Evolutionary conservation across 2,329 filamentous ascomycete genomes (phyloP), one percentile per base, ranked within the genome.

Genomic region (Fusarium mexicanum): DNA sequence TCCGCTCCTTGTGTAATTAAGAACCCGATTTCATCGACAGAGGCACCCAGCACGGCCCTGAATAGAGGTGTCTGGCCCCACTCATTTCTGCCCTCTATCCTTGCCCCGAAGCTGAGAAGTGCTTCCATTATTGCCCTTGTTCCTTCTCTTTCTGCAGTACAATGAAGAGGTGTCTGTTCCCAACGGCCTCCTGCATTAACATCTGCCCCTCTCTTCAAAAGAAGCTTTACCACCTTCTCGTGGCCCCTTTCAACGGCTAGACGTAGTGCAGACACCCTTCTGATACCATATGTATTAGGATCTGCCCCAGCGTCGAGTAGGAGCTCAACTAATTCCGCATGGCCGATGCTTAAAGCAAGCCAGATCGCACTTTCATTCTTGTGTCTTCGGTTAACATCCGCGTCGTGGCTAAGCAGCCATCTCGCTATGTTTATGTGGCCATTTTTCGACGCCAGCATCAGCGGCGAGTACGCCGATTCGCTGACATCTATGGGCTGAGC

Each of bases 151-250:
- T 0, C 0, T n/a, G 38, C 38, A 14, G 46, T 18, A 29, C 1
- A 0, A 29, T 53, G 40, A 7, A 66, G n/a, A 5, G 35, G 18
- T 10, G 18, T 6, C 26, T 6, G 0, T 12, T 0, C 0, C 3
- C 2, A 1, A 13, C 0, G 0, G 5, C 1, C 0, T 11, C 1
- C 0, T 3, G 0, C 3, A 1, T 63, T 2, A 8, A 5, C 6
- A 7, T 11, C 0, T 29, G 8, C 33, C 17, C 16, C 12, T 14
- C 9, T 31, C 6, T 22, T 0, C 41, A 54, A 12, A 11, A 66
- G 29, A 2, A 55, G 2, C 2, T 12, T 29, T 0, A 13, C 10
- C 3, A 55, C 6, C 4, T 18, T 7, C 0, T 41, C 13, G 2
- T 14, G 0, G 1, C 1, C 4, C 0, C 7, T 4, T 5, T 0